These are phyloP conservation scores for Apiospora sp. DNA, from an alignment of 2,329 filamentous ascomycete genomes.

Conservation along the genomic window DNA sequence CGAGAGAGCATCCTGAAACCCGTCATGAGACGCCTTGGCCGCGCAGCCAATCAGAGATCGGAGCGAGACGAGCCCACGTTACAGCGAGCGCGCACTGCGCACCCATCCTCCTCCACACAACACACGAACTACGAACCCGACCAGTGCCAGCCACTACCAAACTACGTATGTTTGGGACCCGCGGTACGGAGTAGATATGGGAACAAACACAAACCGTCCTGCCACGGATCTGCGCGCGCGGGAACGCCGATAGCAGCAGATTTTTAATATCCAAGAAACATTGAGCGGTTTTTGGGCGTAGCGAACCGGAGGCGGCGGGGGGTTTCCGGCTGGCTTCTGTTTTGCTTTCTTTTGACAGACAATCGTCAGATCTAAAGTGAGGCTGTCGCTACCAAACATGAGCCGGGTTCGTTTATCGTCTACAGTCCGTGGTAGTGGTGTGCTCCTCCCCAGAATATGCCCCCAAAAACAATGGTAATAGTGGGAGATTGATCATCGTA, in stretches of 20 bases:
- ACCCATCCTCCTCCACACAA: neutral
- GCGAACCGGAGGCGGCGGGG: neutral
- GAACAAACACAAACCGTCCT: neutral
- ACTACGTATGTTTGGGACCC: neutral
- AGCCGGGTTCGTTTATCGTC: neutral
- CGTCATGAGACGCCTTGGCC: slow-evolving; percentile 4
- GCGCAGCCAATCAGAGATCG: slow-evolving; percentile 9
- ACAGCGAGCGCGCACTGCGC: neutral
- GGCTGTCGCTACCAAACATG: neutral
- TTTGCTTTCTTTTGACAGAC: neutral
- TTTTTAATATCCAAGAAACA: neutral
- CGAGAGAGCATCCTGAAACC: slow-evolving; percentile 6
- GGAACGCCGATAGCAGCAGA: neutral
- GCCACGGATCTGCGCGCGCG: slow-evolving; percentile 4
- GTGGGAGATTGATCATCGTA: neutral
- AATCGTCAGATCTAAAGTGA: neutral
- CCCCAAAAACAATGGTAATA: neutral
- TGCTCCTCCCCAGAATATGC: neutral
- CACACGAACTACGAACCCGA: neutral
- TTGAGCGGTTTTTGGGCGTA: neutral
- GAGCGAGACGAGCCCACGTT: neutral
- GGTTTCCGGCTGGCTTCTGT: neutral
- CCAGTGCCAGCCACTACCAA: neutral
- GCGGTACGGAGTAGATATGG: neutral
- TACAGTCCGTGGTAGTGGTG: neutral